A percentile compares a stretch with the other conserved stretches of the same genome.
These are phyloP conservation scores for Populus tomentosa DNA, from an alignment of 441 rosid genomes.

Conservation along the genomic window DNA sequence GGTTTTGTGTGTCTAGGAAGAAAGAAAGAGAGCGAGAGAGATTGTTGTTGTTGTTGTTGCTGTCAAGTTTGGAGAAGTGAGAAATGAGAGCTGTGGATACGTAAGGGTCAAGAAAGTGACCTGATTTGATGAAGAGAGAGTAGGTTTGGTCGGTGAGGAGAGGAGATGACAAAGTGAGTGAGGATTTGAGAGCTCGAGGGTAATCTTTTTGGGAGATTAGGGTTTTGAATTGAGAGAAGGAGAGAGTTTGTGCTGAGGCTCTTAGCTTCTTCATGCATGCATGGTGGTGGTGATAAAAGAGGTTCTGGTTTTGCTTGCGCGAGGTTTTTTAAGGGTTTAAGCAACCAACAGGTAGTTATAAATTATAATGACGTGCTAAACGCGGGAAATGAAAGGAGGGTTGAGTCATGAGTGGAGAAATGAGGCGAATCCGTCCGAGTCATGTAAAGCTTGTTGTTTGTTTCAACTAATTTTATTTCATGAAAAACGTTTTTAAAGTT, in stretches of 20 bases:
- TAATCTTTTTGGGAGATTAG: constrained; percentile 18
- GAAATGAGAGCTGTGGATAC: constrained; percentile 34
- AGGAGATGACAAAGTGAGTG: constrained; percentile 19
- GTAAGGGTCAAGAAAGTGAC: constrained; percentile 27
- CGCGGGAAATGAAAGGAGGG: neutral
- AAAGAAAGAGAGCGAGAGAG: constrained; percentile 25
- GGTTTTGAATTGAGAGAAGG: constrained; percentile 12
- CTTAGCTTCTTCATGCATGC: constrained; percentile 14
- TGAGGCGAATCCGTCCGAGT: neutral
- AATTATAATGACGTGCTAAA: neutral
- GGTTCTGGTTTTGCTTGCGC: neutral
- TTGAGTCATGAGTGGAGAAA: neutral
- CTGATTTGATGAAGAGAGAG: constrained; percentile 30
- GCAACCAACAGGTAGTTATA: neutral
- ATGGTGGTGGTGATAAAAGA: neutral
- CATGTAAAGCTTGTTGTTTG: neutral
- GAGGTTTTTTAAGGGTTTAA: neutral
- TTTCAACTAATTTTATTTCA: no score
- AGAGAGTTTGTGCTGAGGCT: constrained; percentile 2
- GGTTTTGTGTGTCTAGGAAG: constrained; percentile 29
- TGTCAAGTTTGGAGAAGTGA: constrained; percentile 23
- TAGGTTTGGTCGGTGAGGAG: constrained; percentile 33
- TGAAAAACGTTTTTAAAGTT: no score
- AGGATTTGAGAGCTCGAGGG: constrained; percentile 25
- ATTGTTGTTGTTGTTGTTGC: neutral